phyloP scores from a whole-genome alignment of 176 grass and related monocot species.

The Triticum timopheevii region DNA sequence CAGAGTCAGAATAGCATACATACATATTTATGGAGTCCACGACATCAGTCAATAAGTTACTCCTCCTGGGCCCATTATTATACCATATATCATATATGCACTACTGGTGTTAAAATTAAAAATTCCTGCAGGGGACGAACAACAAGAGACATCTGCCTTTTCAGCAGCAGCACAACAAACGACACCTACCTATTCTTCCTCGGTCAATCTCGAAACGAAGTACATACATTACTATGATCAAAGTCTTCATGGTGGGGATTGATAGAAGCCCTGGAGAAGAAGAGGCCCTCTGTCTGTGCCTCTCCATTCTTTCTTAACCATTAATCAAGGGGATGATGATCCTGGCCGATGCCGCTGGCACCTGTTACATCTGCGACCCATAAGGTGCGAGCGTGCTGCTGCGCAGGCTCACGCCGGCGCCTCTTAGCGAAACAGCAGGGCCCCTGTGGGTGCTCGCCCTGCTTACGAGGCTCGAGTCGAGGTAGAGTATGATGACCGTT shows the following conservation, averaged over 20 bases:
- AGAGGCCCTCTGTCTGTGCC: neutral
- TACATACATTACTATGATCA: conserved; percentile 33
- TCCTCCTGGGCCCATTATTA: neutral
- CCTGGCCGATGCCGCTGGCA: neutral
- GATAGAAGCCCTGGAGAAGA: neutral
- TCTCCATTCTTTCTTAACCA: conserved; percentile 25
- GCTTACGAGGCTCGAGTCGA: conserved; percentile 65
- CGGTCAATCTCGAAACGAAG: conserved; percentile 35
- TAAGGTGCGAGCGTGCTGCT: conserved; percentile 67
- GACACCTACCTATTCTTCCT: conserved; percentile 27
- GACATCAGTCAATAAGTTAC: neutral
- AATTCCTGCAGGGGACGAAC: neutral
- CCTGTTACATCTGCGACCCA: conserved; percentile 29
- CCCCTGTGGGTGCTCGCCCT: conserved; percentile 52
- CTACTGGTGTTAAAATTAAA: conserved; percentile 47
- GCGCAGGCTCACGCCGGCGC: conserved; percentile 48
- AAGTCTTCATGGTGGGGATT: neutral
- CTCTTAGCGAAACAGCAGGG: conserved; percentile 62
- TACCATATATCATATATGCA: conserved; percentile 39
- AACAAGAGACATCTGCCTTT: conserved; percentile 12
- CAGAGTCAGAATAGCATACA: neutral
- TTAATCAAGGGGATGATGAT: conserved; percentile 19
- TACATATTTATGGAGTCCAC: neutral
- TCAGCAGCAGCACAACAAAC: conserved; percentile 22
- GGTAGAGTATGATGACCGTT: conserved; percentile 78